Base-by-base conservation (phyloP, 305 asterid genomes). In the Petunia hybrid region DNA sequence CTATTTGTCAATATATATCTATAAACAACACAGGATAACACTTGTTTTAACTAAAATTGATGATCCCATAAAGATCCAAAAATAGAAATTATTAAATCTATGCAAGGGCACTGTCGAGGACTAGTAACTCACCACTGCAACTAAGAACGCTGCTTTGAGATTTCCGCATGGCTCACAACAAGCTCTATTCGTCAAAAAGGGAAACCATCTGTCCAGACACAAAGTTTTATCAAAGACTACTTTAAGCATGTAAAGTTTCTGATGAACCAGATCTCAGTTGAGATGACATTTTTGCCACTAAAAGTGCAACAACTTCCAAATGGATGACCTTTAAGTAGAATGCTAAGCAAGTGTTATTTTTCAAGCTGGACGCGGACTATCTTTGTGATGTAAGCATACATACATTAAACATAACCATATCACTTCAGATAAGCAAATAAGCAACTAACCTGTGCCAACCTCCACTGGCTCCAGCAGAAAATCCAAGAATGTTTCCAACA, bases 131-230 rank as follows among this genome's bases (percentile, higher is more conserved):
- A 97, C 99, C 99, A 97, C 99, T 80, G 99, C 99, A 88, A 93
- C 89, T 88, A 97, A 90, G 89, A 97, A 97, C 62, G 99, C 99
- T 79, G 99, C 99, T 89, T 97, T 97, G 86, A 97, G 98, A 87
- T 97, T 93, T 87, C 92, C 99, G 89, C 99, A 97, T 60, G 99
- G 92, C 88, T 91, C 99, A 83, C 99, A 97, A 85, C 99, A 97
- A 85, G 99, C 99, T 91, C 92, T 90, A 86, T 87, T 94, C 43
- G 92, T 86, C 92, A 97, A 80, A 87, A 94, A 94, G 5, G 99
- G 99, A 87, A 97, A 97, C 99, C 99, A 95, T 82, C 99, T 97
- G 95, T 59, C 65, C 75, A 82, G 68, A 85, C 59, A 80, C 80
- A 80, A 76, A 81, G 51, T 56, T 6, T 69, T 41, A 40, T 64